Percentiles rank a stretch among this genome's conserved stretches.
Evolutionary conservation across 1,284 basidiomycete genomes (phyloP).

Genomic region (Ustilago sp.): DNA sequence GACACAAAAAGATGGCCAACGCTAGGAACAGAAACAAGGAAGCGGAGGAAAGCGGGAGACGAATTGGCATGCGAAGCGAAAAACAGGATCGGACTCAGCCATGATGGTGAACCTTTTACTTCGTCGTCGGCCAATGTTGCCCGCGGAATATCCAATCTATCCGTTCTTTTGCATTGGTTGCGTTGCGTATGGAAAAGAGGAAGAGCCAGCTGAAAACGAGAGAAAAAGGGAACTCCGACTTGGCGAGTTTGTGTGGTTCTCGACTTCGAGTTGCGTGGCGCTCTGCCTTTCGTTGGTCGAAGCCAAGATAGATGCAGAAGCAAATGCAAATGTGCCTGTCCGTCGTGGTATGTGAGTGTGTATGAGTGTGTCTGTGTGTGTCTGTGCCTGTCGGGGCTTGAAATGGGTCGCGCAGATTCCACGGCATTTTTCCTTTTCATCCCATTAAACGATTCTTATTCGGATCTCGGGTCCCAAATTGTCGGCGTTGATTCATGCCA

Average conservation of each 20-base stretch:
- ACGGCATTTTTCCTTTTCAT: background rate
- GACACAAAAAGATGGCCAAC: background rate
- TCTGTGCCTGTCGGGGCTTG: conserved; percentile 9
- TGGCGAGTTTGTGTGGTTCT: background rate
- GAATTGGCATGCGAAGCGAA: background rate
- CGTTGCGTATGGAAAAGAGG: background rate
- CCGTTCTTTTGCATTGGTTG: background rate
- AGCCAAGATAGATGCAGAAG: background rate
- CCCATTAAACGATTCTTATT: background rate
- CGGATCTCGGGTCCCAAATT: conserved; percentile 29
- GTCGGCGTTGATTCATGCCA: conserved; percentile 1
- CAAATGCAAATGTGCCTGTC: background rate
- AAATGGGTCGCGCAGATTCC: conserved; percentile 2
- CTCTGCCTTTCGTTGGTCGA: background rate
- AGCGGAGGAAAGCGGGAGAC: background rate
- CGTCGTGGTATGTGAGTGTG: too few species aligned
- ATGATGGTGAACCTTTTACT: background rate
- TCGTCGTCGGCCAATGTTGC: background rate
- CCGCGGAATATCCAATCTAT: conserved; percentile 5
- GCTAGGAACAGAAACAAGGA: background rate
- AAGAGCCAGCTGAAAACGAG: background rate
- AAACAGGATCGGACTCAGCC: background rate
- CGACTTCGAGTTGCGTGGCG: background rate
- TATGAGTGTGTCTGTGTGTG: background rate
- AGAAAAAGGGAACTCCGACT: background rate